Conservation (phyloP, 1,284 basidiomycete species). For the Waitea zeae region DNA sequence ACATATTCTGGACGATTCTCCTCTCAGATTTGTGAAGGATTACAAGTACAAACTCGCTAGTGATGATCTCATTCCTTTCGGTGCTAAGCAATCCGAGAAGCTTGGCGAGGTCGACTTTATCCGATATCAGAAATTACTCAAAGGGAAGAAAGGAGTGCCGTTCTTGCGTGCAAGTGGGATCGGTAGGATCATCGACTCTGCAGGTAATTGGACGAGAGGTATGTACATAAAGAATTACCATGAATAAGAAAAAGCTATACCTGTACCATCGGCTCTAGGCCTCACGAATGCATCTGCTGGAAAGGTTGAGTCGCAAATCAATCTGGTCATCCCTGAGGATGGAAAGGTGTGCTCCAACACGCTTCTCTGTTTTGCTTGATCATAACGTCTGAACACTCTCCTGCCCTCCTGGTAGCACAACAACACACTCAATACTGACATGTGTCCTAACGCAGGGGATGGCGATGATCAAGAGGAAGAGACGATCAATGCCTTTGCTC, state of each 20-base stretch:
- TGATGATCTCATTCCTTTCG: conserved; percentile 49
- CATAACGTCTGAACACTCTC: no score
- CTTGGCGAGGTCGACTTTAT: conserved; percentile 19
- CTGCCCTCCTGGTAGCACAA: no score
- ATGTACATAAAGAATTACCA: not conserved
- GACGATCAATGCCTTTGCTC: not conserved
- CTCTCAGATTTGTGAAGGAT: conserved; percentile 40
- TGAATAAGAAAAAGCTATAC: no score
- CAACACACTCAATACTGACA: not conserved
- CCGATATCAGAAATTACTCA: conserved; percentile 16
- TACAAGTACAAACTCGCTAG: conserved; percentile 45
- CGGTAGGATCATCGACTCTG: conserved; percentile 47
- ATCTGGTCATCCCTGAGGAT: conserved; percentile 34
- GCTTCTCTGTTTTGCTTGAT: no score
- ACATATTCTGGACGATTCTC: conserved; percentile 22
- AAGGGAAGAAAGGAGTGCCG: no score
- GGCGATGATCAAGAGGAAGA: not conserved
- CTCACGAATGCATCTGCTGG: no score
- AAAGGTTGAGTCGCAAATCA: conserved; percentile 17
- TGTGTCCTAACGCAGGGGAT: not conserved
- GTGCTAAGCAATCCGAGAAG: conserved; percentile 46
- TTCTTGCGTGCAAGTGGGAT: conserved; percentile 52
- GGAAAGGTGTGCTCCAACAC: no score
- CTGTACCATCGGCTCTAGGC: no score
- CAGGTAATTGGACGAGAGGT: conserved; percentile 50